Conservation (phyloP, 2,329 filamentous ascomycete genomes). For the Pseudogymnoascus pannorum region DNA sequence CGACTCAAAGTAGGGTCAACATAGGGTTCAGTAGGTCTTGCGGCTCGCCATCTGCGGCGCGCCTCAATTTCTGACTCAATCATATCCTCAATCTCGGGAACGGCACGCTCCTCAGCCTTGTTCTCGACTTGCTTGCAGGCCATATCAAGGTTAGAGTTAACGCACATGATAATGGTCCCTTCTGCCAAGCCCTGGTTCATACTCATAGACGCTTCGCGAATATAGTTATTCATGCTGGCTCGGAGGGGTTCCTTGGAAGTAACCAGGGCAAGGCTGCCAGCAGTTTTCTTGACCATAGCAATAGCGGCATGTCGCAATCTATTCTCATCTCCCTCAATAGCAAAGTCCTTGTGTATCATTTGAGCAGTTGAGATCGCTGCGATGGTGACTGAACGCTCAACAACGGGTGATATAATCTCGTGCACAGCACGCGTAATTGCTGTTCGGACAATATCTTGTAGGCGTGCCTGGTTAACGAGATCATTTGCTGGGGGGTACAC, state of each 20-base stretch:
- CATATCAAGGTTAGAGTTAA: conserved; percentile 92
- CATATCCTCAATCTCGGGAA: conserved; percentile 92
- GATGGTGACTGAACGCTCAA: conserved; percentile 95
- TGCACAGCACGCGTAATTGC: conserved; percentile 85
- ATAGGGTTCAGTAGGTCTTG: conserved; percentile 76
- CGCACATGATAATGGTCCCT: conserved; percentile 95
- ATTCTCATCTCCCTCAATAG: conserved; percentile 83
- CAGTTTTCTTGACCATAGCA: conserved; percentile 90
- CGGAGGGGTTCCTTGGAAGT: conserved; percentile 95
- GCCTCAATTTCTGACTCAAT: conserved; percentile 74
- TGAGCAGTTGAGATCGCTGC: conserved; percentile 94
- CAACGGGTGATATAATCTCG: conserved; percentile 95
- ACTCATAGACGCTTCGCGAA: conserved; percentile 61
- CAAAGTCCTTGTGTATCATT: conserved; percentile 93
- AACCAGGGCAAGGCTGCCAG: conserved; percentile 89
- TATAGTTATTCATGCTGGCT: conserved; percentile 96
- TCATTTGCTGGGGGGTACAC: conserved; percentile 75
- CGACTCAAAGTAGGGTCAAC: conserved; percentile 74
- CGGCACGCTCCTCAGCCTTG: conserved; percentile 85
- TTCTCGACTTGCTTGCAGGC: conserved; percentile 93
- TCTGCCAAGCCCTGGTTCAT: conserved; percentile 78
- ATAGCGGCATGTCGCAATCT: conserved; percentile 79
- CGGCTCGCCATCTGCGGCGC: conserved; percentile 66
- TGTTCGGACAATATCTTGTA: conserved; percentile 71
- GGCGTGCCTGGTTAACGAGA: conserved; percentile 61